These are phyloP conservation scores for Osmozyma mogii DNA, from an alignment of 805 yeast species.

Conservation along the genomic window DNA sequence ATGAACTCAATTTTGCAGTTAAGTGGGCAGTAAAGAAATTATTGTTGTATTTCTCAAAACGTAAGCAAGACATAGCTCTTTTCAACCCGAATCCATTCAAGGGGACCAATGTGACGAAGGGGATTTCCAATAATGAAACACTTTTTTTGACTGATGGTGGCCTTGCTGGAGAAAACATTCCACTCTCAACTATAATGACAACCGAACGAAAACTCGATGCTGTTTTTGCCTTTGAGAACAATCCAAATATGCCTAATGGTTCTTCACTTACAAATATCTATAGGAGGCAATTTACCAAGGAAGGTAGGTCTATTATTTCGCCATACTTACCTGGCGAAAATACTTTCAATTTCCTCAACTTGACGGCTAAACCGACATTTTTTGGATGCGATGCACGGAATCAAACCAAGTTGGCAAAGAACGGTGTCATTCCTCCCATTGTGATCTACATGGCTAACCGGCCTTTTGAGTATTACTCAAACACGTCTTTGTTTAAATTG, in stretches of 20 bases:
- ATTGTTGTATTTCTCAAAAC: constrained; percentile 18
- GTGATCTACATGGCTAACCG: constrained; percentile 72
- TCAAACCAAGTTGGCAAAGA: constrained; percentile 43
- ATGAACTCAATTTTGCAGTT: constrained; percentile 14
- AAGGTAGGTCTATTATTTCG: constrained; percentile 56
- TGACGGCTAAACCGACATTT: constrained; percentile 66
- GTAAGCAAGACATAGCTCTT: constrained; percentile 24
- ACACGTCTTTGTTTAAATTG: constrained; percentile 67
- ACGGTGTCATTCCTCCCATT: constrained; percentile 52
- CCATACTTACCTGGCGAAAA: constrained; percentile 72
- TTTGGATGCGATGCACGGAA: constrained; percentile 74
- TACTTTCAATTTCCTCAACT: constrained; percentile 50
- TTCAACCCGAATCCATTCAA: constrained; percentile 31
- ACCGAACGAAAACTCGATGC: constrained; percentile 29
- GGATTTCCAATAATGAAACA: constrained; percentile 16
- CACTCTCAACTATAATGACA: constrained; percentile 25
- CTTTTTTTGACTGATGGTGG: constrained; percentile 35
- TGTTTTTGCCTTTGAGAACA: constrained; percentile 28
- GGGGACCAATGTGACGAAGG: constrained; percentile 17
- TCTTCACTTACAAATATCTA: constrained; percentile 23
- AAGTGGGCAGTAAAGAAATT: constrained; percentile 20
- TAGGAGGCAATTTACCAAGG: constrained; percentile 26
- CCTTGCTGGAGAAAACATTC: constrained; percentile 28
- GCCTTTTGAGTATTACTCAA: constrained; percentile 56
- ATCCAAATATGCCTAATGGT: constrained; percentile 29